These are phyloP conservation scores for Solioccasus polychromus DNA, from an alignment of 768 basidiomycete genomes.

Conservation along the genomic window DNA sequence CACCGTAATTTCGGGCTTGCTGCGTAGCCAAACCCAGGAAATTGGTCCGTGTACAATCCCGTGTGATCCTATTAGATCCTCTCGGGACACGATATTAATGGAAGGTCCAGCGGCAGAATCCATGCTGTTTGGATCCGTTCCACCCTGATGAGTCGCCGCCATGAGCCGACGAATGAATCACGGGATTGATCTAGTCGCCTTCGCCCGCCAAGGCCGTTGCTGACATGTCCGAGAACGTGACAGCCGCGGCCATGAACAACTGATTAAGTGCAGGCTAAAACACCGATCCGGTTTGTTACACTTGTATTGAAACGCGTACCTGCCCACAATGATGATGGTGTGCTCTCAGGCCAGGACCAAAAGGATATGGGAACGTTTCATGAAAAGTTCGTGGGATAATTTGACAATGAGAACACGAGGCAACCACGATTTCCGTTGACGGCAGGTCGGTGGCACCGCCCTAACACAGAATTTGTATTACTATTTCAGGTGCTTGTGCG, in stretches of 20 bases:
- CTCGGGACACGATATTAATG: slow-evolving; percentile 8
- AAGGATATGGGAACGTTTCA: slow-evolving; percentile 9
- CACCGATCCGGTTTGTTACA: slow-evolving; percentile 16
- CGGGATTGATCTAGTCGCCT: neutral
- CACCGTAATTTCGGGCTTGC: no score
- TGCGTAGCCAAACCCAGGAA: slow-evolving; percentile 21
- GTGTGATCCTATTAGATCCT: slow-evolving; percentile 23
- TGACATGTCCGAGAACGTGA: neutral
- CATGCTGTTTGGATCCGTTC: slow-evolving; percentile 14
- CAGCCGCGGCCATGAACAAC: neutral
- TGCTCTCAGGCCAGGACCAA: slow-evolving; percentile 8
- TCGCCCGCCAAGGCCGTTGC: neutral
- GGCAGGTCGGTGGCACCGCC: slow-evolving; percentile 10
- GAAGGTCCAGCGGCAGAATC: slow-evolving; percentile 14
- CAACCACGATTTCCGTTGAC: slow-evolving; percentile 9
- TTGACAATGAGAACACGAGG: slow-evolving; percentile 30
- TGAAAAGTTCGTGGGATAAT: slow-evolving; percentile 15
- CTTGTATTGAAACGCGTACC: slow-evolving; percentile 21
- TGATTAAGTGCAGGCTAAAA: slow-evolving; percentile 9
- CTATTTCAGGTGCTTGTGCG: slow-evolving; percentile 5
- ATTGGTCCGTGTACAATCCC: slow-evolving; percentile 12
- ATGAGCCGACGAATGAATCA: slow-evolving; percentile 6
- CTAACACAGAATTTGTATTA: neutral
- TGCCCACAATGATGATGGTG: slow-evolving; percentile 11
- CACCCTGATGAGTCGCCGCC: slow-evolving; percentile 4